Percentiles rank a stretch among this genome's conserved stretches.
These are phyloP conservation scores for Psilocybe tampanensis DNA, from an alignment of 768 basidiomycete genomes.

Conservation along the genomic window DNA sequence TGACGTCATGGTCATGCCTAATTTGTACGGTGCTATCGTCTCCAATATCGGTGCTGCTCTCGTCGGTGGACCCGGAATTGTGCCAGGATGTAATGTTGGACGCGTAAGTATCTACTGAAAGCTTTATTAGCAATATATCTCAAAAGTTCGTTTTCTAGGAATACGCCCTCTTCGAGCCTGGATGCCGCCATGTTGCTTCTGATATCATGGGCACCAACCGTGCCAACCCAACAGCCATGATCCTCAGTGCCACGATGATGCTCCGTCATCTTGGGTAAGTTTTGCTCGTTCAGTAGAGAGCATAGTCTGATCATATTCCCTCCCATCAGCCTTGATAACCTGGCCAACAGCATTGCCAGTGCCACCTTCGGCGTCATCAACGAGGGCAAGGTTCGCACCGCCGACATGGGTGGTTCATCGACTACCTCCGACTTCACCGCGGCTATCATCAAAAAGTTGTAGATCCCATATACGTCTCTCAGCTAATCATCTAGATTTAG, in stretches of 20 bases:
- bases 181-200: slow-evolving; percentile 92
- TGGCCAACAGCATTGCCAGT: slow-evolving; percentile 91
- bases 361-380: slow-evolving; percentile 94
- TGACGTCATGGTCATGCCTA: slow-evolving; percentile 99
- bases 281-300: background rate
- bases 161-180: slow-evolving; percentile 98
- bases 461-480: slow-evolving; percentile 14
- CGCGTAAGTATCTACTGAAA: slow-evolving; percentile 50
- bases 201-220: slow-evolving; percentile 97
- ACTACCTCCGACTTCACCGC: slow-evolving; percentile 95
- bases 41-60: slow-evolving; percentile 99
- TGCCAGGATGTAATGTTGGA: slow-evolving; percentile 98
- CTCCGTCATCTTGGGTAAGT: slow-evolving; percentile 89
- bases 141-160: slow-evolving; percentile 50
- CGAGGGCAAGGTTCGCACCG: slow-evolving; percentile 84
- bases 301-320: slow-evolving; percentile 3
- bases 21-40: slow-evolving; percentile 95
- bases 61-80: slow-evolving; percentile 97
- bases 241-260: slow-evolving; percentile 97
- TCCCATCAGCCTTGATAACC: slow-evolving; percentile 73
- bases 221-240: slow-evolving; percentile 97
- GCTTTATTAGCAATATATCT: background rate
- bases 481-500: slow-evolving; percentile 10
- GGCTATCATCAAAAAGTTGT: slow-evolving; percentile 85
- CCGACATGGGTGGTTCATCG: slow-evolving; percentile 92